These are phyloP conservation scores for Chamaecrista fasciculata DNA, from an alignment of 306 rosid species.

Conservation along the genomic window DNA sequence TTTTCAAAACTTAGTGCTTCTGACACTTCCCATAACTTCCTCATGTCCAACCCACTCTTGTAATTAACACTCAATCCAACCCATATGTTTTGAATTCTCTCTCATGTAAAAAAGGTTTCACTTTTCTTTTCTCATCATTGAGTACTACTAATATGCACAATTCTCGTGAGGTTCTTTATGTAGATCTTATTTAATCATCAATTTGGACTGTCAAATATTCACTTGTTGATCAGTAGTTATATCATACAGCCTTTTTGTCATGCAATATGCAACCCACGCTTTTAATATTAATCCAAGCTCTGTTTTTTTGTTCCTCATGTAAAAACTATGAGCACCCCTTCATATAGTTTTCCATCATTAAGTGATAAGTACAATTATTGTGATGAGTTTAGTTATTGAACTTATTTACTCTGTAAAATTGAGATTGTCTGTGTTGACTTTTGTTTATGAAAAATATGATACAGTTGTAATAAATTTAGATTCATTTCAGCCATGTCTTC, in stretches of 20 bases:
- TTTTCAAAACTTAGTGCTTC: conserved; percentile 21
- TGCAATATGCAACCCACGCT: neutral
- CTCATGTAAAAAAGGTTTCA: neutral
- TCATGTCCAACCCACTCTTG: conserved; percentile 32
- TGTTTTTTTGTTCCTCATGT: neutral
- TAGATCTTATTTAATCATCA: neutral
- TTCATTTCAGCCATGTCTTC: neutral
- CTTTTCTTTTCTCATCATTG: neutral
- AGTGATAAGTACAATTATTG: neutral
- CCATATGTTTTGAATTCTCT: neutral
- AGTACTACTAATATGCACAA: conserved; percentile 2
- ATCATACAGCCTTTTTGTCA: neutral
- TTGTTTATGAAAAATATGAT: neutral
- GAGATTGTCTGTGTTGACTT: neutral
- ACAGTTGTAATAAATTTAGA: neutral
- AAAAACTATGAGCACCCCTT: neutral
- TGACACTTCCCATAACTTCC: conserved; percentile 33
- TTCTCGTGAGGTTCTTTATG: conserved; percentile 30
- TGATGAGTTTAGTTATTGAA: neutral
- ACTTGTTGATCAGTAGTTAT: neutral
- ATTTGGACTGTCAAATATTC: neutral
- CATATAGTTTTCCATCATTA: neutral
- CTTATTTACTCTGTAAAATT: neutral
- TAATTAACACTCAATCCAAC: conserved; percentile 22
- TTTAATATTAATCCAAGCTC: neutral